Evolutionary conservation across 1,284 basidiomycete genomes (phyloP).

Genomic region (Ustilago shanxiensis): DNA sequence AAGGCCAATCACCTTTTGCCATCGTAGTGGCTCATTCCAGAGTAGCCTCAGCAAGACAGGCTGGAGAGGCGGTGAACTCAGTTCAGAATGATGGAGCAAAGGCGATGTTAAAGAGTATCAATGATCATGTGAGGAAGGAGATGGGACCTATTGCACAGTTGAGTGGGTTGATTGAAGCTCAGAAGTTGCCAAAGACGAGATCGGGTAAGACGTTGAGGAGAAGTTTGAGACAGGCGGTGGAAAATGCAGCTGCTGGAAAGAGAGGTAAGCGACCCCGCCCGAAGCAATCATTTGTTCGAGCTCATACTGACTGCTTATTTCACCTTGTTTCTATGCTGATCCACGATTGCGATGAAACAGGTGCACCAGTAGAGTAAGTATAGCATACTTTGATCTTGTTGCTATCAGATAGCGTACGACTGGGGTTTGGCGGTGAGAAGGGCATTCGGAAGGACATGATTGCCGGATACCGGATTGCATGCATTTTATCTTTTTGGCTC

Average conservation of each 20-base stretch:
- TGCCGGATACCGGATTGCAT: slow-evolving; percentile 3
- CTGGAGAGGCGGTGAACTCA: slow-evolving; percentile 31
- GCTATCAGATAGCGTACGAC: neutral
- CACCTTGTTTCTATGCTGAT: neutral
- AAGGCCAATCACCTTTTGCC: slow-evolving; percentile 68
- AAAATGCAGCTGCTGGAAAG: slow-evolving; percentile 56
- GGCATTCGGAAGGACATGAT: slow-evolving; percentile 1
- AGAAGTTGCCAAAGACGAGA: slow-evolving; percentile 66
- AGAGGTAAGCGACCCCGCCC: slow-evolving; percentile 25
- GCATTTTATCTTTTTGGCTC: neutral
- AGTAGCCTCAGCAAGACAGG: slow-evolving; percentile 24
- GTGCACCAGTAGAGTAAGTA: slow-evolving; percentile 52
- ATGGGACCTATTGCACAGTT: slow-evolving; percentile 64
- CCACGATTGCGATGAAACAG: slow-evolving; percentile 10
- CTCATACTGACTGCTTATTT: neutral
- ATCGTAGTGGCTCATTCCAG: slow-evolving; percentile 52
- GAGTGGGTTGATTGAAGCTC: slow-evolving; percentile 48
- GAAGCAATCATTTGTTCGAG: no score
- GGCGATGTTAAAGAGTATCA: slow-evolving; percentile 60
- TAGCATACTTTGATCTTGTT: no score
- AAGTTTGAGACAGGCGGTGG: slow-evolving; percentile 55
- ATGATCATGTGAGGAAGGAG: slow-evolving; percentile 60
- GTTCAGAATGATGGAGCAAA: slow-evolving; percentile 28
- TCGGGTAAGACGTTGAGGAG: slow-evolving; percentile 62
- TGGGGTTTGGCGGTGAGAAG: no score